Evolutionary conservation across 2,329 filamentous ascomycete species (phyloP), one percentile per base, ranked within the genome.

Genomic region (Colletotrichum cordylinicola): DNA sequence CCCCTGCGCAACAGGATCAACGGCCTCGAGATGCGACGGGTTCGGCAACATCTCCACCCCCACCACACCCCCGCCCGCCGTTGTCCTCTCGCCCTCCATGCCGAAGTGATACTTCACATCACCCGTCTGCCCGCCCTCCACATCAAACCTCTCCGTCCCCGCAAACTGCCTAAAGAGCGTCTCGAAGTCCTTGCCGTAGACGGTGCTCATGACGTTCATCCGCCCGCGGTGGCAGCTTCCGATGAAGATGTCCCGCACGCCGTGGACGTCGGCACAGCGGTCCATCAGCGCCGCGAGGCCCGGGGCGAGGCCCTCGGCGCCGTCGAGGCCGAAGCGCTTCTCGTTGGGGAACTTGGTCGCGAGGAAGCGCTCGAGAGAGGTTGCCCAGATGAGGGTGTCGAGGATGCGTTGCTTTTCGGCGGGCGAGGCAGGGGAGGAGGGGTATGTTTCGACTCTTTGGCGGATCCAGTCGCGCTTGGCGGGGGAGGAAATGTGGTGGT

Each of bases 261-360:
- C 97, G 82, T 98, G 98, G 1, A 15, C 35, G 84, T 98, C 97
- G 79, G 98, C 97, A 83, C 96, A 98, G 83, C 97, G 94, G 86
- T 99, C 97, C 78, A 99, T 98, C 78, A 99, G 89, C 69, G 97
- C 97, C 90, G 98, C 98, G 96, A 99, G 98, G 85, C 97, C 97
- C 29, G 97, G 97, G 72, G 98, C 98, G 79, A 99, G 91, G 70
- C 95, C 96, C 87, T 99, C 97, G 82, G 96, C 98, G 84, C 97
- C 97, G 88, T 99, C 97, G 29, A 99, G 92, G 87, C 97, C 97
- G 86, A 99, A 99, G 82, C 97, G 95, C 91, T 99, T 99, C 88
- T 99, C 97, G 87, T 98, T 98, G 85, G 97, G 97, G 87, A 98
- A 98, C 87, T 99, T 99, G 74, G 95, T 98, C 70, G 96, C 93